Conservation (phyloP, 805 yeast genomes). For the Candida jianshihensis region DNA sequence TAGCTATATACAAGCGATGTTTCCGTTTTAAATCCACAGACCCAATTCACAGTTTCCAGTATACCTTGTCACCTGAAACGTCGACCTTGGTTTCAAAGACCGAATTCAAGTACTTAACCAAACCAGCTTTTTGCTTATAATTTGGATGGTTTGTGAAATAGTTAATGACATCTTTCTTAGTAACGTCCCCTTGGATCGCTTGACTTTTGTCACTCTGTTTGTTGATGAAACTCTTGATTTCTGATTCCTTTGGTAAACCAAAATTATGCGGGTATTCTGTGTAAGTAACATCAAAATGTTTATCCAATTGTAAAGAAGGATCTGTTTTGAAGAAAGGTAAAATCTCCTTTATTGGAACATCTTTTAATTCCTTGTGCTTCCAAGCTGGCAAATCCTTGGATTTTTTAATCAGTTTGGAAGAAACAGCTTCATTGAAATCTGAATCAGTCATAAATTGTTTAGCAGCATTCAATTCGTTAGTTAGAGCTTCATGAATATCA, state of each 20-base stretch:
- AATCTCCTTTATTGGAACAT: conserved; percentile 26
- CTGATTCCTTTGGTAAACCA: conserved; percentile 74
- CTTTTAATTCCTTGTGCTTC: conserved; percentile 37
- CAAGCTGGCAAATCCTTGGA: conserved; percentile 44
- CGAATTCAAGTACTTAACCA: conserved; percentile 49
- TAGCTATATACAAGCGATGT: neutral
- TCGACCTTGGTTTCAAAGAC: conserved; percentile 35
- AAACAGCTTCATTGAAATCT: conserved; percentile 66
- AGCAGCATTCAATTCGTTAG: conserved; percentile 70
- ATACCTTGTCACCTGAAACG: conserved; percentile 5
- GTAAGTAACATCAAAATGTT: conserved; percentile 30
- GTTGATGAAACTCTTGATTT: conserved; percentile 56
- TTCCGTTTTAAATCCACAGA: no score
- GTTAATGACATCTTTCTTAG: conserved; percentile 58
- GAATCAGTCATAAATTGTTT: conserved; percentile 60
- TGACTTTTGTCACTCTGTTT: conserved; percentile 50
- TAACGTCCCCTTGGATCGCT: conserved; percentile 23
- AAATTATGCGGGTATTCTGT: conserved; percentile 43
- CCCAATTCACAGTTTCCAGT: conserved; percentile 18
- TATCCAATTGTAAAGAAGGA: conserved; percentile 24
- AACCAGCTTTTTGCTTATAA: conserved; percentile 51
- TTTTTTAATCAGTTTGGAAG: conserved; percentile 56
- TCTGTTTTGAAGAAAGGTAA: conserved; percentile 25
- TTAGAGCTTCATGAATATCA: conserved; percentile 58
- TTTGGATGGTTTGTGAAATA: conserved; percentile 42